phyloP scores from a whole-genome alignment of 164 flowering plant species.

The Euptelea pleiosperma region DNA sequence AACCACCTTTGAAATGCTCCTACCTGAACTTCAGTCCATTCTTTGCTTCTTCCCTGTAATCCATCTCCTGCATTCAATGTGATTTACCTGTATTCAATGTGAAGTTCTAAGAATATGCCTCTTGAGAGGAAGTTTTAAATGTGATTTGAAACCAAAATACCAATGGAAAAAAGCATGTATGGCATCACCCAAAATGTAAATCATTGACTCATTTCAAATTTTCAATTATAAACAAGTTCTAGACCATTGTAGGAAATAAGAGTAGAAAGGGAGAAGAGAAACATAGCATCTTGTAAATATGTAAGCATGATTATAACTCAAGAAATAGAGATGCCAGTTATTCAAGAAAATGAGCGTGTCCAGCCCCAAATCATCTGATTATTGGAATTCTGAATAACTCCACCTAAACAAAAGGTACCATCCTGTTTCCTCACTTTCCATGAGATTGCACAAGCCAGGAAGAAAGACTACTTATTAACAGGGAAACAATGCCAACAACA shows the following conservation, averaged over 20 bases:
- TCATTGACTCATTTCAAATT: no score
- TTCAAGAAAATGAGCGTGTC: neutral
- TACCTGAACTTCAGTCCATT: constrained; percentile 91
- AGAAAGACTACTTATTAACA: constrained; percentile 1
- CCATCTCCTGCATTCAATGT: constrained; percentile 99
- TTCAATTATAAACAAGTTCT: neutral
- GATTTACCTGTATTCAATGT: constrained; percentile 99
- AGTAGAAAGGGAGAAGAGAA: neutral
- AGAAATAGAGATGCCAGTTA: neutral
- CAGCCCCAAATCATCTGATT: neutral
- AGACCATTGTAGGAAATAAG: neutral
- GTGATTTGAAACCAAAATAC: constrained; percentile 5
- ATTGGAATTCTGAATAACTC: neutral
- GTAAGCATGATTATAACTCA: neutral
- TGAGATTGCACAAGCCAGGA: neutral
- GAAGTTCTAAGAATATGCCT: constrained; percentile 67
- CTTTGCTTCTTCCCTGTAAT: constrained; percentile 79
- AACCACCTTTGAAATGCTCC: constrained; percentile 15
- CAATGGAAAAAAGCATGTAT: neutral
- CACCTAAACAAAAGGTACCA: neutral
- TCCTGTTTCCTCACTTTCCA: neutral
- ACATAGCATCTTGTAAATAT: neutral
- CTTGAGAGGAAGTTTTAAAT: neutral
- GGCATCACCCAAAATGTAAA: neutral
- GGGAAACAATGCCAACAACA: neutral